phyloP scores from a whole-genome alignment of 352 stramenopile species.

The Pythium coloratum region DNA sequence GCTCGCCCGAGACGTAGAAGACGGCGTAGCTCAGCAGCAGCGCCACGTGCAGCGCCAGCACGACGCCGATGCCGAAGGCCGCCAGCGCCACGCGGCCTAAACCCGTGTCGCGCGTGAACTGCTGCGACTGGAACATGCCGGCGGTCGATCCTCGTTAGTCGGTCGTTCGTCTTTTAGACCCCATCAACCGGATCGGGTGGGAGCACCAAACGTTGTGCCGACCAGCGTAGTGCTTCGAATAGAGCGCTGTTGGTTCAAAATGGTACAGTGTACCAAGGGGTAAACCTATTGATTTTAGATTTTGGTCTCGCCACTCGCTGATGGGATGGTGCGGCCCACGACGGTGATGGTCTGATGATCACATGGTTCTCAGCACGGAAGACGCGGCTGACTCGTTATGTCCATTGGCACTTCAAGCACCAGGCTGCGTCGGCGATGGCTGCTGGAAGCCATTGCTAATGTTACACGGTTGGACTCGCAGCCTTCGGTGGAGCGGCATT shows the following conservation, averaged over 20 bases:
- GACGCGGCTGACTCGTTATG: neutral
- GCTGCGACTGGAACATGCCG: constrained; percentile 65
- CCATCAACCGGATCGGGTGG: neutral
- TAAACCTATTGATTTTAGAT: neutral
- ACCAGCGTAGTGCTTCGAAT: constrained; percentile 2
- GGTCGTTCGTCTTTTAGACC: too few species aligned
- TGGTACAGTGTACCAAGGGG: constrained; percentile 1
- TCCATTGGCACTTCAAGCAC: neutral
- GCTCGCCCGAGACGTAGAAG: neutral
- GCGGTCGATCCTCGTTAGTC: too few species aligned
- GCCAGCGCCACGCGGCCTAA: constrained; percentile 77
- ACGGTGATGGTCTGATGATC: neutral
- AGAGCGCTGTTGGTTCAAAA: neutral
- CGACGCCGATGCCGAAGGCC: constrained; percentile 70
- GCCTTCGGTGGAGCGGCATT: too few species aligned
- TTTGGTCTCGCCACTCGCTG: neutral
- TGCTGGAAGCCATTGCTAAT: too few species aligned
- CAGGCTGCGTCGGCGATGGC: too few species aligned
- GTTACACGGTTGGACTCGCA: too few species aligned
- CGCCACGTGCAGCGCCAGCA: constrained; percentile 66
- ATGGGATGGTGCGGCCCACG: too few species aligned
- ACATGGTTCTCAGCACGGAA: neutral
- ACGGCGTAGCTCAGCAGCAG: constrained; percentile 43
- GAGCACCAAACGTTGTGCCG: neutral
- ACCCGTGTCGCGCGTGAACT: constrained; percentile 77